Conservation (phyloP, 2,329 filamentous ascomycete genomes). For the Moelleriella libera region DNA sequence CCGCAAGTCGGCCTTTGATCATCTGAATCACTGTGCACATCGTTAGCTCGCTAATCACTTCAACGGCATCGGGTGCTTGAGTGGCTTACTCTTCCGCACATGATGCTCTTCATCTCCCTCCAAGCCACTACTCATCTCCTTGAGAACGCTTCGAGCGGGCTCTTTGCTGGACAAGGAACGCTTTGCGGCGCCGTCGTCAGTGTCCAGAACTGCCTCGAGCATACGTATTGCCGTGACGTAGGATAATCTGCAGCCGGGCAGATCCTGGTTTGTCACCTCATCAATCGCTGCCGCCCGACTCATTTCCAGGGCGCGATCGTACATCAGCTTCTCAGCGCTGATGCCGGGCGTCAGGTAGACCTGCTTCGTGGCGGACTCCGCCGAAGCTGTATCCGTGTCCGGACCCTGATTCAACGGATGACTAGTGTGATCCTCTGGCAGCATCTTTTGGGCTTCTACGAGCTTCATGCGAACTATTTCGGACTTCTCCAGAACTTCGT, state of each 20-base stretch:
- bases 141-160: conserved; percentile 21
- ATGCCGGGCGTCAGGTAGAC: conserved; percentile 78
- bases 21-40: conserved; percentile 41
- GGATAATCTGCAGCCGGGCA: conserved; percentile 77
- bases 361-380: conserved; percentile 56
- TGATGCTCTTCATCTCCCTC: conserved; percentile 60
- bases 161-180: conserved; percentile 23
- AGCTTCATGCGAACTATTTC: conserved; percentile 86
- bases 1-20: conserved; percentile 40
- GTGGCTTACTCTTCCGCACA: conserved; percentile 53
- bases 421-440: conserved; percentile 73
- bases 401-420: conserved; percentile 67
- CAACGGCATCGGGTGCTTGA: neutral
- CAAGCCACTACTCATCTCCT: conserved; percentile 26
- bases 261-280: conserved; percentile 83
- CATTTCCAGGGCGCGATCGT: conserved; percentile 94
- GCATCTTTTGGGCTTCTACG: conserved; percentile 67
- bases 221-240: conserved; percentile 90
- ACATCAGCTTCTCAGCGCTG: conserved; percentile 95
- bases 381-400: conserved; percentile 39
- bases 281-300: conserved; percentile 87
- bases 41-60: conserved; percentile 9
- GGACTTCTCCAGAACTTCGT: conserved; percentile 92
- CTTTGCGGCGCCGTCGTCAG: conserved; percentile 38
- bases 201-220: conserved; percentile 87